Base-by-base conservation (phyloP, 345 rosid species). In the Corchorus olitorius region DNA sequence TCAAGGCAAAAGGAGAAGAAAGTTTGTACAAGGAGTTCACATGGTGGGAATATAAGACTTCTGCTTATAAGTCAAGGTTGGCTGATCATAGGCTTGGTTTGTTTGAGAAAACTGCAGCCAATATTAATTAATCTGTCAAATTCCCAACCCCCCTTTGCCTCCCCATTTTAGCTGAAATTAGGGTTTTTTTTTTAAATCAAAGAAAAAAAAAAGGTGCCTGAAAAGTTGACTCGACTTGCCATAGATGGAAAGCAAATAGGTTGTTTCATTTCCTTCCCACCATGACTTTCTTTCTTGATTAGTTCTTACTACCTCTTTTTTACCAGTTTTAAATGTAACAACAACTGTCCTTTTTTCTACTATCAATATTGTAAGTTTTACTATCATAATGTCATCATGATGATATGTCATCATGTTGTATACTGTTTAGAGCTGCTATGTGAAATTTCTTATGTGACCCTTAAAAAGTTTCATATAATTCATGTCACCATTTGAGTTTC, bases 1-100 rank as follows among this genome's bases (percentile, higher is more conserved):
- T 95, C 15, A 19, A 90, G 78, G 86, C 80, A 54, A 79, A 86
- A 58, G 89, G 83, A 34, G 93, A 90, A 49, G 93, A 89, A 37
- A 84, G 87, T 81, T 83, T 89, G 83, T 95, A 95, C 86, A 81
- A 84, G 54, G 98, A 91, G 71, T 93, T 93, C 87, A 91, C 96
- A 34, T 95, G 99, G 99, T 69, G 61, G 63, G 94, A 95, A 48
- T 95, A 89, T 83, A 94, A 94, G 65, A 76, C 64, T 11, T 91
- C 98, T 59, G 95, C 92, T 8, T 90, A 90, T 81, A 90, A 86
- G 74, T 87, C 97, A 22, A 94, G 85, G 81, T 82, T 94, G 81
- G 92, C 90, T 73, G 94, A 93, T 84, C 68, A 89, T 43, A 88
- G 97, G 85, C 97, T 94, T 77, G 89, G 90, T 12, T 54, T 33